Conservation (phyloP, 768 basidiomycete species). For the Serendipita sp. region DNA sequence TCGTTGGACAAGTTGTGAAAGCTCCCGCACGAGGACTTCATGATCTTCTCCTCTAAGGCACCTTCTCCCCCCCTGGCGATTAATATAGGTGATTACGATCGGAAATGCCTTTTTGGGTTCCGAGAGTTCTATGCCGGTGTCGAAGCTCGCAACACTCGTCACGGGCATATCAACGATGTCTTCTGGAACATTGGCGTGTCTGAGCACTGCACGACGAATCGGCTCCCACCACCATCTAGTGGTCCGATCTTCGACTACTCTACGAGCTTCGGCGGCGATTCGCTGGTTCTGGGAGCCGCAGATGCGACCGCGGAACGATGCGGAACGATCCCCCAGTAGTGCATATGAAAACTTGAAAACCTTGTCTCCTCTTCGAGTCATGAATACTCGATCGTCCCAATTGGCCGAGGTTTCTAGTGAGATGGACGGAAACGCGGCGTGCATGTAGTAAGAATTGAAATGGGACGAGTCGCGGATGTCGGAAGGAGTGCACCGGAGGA, state of each 20-base stretch:
- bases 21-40: conserved; percentile 12
- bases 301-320: conserved; percentile 46
- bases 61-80: conserved; percentile 38
- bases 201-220: conserved; percentile 45
- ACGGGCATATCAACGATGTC: conserved; percentile 15
- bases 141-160: conserved; percentile 10
- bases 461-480: conserved; percentile 45
- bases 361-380: conserved; percentile 16
- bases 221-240: conserved; percentile 60
- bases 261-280: conserved; percentile 52
- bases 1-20: conserved; percentile 15
- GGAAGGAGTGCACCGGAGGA: conserved; percentile 26
- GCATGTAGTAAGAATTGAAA: conserved; percentile 63
- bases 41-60: conserved; percentile 20
- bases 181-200: conserved; percentile 40
- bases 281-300: conserved; percentile 53
- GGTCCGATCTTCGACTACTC: conserved; percentile 26
- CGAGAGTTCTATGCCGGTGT: neutral
- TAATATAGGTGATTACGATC: conserved; percentile 57
- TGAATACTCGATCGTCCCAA: conserved; percentile 45
- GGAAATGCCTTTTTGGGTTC: conserved; percentile 16
- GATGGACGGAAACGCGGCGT: conserved; percentile 52
- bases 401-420: conserved; percentile 52
- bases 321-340: conserved; percentile 58
- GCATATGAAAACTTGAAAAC: conserved; percentile 60